phyloP scores from a whole-genome alignment of 305 asterid genomes.

The Rubia tinctorum region DNA sequence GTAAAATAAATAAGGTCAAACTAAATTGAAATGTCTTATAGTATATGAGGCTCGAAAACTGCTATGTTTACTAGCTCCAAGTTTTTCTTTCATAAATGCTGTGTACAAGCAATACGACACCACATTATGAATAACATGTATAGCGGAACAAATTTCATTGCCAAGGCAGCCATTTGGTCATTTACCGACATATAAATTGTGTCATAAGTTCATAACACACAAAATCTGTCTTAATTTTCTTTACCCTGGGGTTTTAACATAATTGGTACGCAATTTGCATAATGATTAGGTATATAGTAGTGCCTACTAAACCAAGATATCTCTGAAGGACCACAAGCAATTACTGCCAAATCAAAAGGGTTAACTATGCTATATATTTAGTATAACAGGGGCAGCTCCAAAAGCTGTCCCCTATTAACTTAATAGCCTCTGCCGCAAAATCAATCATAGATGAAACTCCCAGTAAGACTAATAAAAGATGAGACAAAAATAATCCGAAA shows the following conservation, averaged over 20 bases:
- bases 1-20: not conserved
- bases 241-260: not conserved
- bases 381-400: not conserved
- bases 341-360: not conserved
- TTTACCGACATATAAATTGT: not conserved
- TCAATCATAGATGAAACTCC: not conserved
- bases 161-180: not conserved
- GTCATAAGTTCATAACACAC: not conserved
- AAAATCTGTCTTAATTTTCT: not conserved
- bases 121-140: not conserved
- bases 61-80: not conserved
- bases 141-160: not conserved
- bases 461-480: not conserved
- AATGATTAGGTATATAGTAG: not conserved
- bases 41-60: not conserved
- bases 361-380: not conserved
- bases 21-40: not conserved
- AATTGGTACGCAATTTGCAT: not conserved
- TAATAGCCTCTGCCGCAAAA: conserved; percentile 3
- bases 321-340: not conserved
- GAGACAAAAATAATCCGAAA: conserved; percentile 10
- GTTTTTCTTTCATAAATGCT: not conserved
- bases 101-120: not conserved
- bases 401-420: not conserved
- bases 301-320: not conserved